Percentiles rank a stretch among this genome's conserved stretches.
phyloP scores from a whole-genome alignment of 768 basidiomycete species.

The Suillus lakei region DNA sequence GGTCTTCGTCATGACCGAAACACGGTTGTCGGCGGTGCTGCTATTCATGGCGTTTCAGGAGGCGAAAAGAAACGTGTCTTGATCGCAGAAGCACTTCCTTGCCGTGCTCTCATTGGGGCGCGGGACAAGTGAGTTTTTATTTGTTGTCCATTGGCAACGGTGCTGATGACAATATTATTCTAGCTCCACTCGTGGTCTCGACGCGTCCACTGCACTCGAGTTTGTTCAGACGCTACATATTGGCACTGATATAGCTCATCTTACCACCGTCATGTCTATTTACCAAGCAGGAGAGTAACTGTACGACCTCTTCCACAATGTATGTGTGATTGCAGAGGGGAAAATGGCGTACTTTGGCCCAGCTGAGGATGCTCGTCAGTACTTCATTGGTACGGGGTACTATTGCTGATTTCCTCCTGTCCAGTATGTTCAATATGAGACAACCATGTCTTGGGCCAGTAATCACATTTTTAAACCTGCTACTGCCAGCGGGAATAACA shows the following conservation, averaged over 20 bases:
- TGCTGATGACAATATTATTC: background rate
- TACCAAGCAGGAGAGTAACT: slow-evolving; percentile 86
- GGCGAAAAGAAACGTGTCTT: slow-evolving; percentile 82
- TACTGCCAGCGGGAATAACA: no score
- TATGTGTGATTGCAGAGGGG: slow-evolving; percentile 81
- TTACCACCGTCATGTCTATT: slow-evolving; percentile 75
- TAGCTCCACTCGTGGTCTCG: slow-evolving; percentile 71
- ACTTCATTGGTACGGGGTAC: slow-evolving; percentile 82
- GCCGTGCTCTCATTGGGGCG: slow-evolving; percentile 77
- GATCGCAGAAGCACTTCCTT: slow-evolving; percentile 88
- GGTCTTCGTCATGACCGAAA: slow-evolving; percentile 80
- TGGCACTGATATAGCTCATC: slow-evolving; percentile 82
- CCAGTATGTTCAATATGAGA: slow-evolving; percentile 51
- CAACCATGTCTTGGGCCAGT: no score
- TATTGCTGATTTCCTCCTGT: slow-evolving; percentile 79
- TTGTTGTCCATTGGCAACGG: background rate
- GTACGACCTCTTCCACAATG: slow-evolving; percentile 84
- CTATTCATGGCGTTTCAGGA: slow-evolving; percentile 80
- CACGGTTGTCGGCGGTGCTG: slow-evolving; percentile 87
- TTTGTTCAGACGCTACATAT: slow-evolving; percentile 79
- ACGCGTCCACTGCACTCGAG: slow-evolving; percentile 88
- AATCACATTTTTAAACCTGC: no score
- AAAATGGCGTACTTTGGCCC: slow-evolving; percentile 84
- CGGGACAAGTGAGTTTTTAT: slow-evolving; percentile 62
- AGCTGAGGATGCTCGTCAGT: slow-evolving; percentile 69